Conservation (phyloP, 148 eudicot species). For the Tetragonia tetragonoides region DNA sequence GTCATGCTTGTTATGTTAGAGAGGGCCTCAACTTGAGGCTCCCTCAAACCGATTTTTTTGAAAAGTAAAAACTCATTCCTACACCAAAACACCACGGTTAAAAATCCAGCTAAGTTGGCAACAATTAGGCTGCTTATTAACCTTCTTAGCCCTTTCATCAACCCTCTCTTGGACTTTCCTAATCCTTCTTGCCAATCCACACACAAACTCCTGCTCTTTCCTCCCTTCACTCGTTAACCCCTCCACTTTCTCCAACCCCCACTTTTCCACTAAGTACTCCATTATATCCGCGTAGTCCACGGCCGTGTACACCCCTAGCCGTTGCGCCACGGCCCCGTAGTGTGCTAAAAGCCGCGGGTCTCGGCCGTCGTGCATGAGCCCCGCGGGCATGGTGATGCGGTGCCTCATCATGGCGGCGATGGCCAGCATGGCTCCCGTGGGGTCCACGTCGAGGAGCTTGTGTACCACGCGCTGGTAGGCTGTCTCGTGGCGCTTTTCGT, state of each 20-base stretch:
- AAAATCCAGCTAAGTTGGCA: slow-evolving; percentile 2
- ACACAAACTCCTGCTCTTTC: not conserved
- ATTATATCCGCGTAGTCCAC: slow-evolving; percentile 38
- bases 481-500: slow-evolving; percentile 43
- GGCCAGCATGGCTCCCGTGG: slow-evolving; percentile 20
- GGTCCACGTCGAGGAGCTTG: slow-evolving; percentile 36
- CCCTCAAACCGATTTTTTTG: no score
- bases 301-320: slow-evolving; percentile 41
- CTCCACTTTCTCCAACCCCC: not conserved
- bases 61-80: no score
- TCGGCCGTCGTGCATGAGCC: slow-evolving; percentile 37
- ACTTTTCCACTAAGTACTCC: slow-evolving; percentile 17
- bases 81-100: not conserved
- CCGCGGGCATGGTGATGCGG: slow-evolving; percentile 36
- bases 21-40: no score
- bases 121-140: not conserved
- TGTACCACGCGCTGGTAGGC: slow-evolving; percentile 30
- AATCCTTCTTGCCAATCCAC: not conserved
- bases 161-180: not conserved
- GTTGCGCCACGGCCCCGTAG: slow-evolving; percentile 35
- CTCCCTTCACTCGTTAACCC: not conserved
- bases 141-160: slow-evolving; percentile 2
- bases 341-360: slow-evolving; percentile 31
- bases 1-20: no score
- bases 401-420: slow-evolving; percentile 36